Evolutionary conservation across 352 stramenopile genomes (phyloP).

Genomic region (Pythium chondricola): DNA sequence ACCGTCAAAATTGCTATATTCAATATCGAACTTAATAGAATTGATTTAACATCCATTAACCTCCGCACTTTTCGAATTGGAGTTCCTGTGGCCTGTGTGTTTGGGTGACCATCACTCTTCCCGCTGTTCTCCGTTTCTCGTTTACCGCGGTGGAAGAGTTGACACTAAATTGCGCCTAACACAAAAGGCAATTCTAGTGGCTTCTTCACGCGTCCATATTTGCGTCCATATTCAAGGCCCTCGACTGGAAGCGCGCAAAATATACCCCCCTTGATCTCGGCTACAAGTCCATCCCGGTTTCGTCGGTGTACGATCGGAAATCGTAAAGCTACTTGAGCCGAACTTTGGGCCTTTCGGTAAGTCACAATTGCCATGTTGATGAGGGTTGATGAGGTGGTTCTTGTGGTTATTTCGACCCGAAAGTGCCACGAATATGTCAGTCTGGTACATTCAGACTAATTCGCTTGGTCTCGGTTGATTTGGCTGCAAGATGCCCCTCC

Average conservation of each 20-base stretch:
- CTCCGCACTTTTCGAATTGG: conserved; percentile 9
- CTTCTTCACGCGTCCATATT: conserved; percentile 19
- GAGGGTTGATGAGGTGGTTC: conserved; percentile 7
- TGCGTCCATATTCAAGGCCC: conserved; percentile 2
- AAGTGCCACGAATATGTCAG: neutral
- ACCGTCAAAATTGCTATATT: too few species aligned
- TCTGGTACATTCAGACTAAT: conserved; percentile 5
- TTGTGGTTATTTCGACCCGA: neutral
- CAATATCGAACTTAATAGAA: too few species aligned
- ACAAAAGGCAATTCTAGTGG: conserved; percentile 18
- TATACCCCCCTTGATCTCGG: conserved; percentile 22
- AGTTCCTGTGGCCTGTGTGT: conserved; percentile 15
- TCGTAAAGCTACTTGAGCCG: conserved; percentile 8
- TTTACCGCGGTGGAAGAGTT: conserved; percentile 25
- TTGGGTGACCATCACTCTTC: conserved; percentile 27
- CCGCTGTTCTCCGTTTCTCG: conserved; percentile 29
- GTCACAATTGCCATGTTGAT: conserved; percentile 4
- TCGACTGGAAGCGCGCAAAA: conserved; percentile 14
- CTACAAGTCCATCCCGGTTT: conserved; percentile 17
- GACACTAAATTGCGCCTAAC: conserved; percentile 23
- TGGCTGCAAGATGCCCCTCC: conserved; percentile 6
- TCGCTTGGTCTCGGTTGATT: conserved; percentile 17
- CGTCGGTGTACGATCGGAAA: conserved; percentile 7
- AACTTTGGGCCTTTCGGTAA: conserved; percentile 14
- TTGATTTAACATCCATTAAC: conserved; percentile 11